Base-by-base conservation (phyloP, 1,139 yeast species). In the Groenewaldozyma auringiensis region DNA sequence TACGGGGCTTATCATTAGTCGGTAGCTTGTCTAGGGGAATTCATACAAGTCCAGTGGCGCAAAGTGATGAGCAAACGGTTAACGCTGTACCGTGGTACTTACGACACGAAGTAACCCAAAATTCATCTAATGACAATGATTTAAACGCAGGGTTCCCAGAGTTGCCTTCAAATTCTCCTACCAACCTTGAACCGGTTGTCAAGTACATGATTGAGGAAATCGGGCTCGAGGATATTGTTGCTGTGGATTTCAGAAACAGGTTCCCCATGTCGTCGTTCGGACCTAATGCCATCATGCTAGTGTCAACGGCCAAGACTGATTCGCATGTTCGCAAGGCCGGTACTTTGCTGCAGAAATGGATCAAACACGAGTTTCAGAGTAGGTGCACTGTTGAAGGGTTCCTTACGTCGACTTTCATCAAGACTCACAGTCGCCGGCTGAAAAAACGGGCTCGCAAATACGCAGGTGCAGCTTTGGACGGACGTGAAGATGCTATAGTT, bases 261-360 rank as follows among this genome's bases (percentile, higher is more conserved):
- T 72, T 74, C 2, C 74, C 72, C 2, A 68, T 70, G 6, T 41
- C 42, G 14, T 68, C 74, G 1, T 57, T 65, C 35, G 74, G 71
- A 29, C 65, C 59, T 47, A 65, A 44, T 50, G 73, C 56, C 55
- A 71, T 49, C 56, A 76, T 83, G 67, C 65, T 88, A 3, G 66
- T 89, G 1, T 76, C 81, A n/a, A 75, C 94, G 0, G 96, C 95
- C 1, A 83, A 81, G 59, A 80, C 92, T 22, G 77, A 79, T 38
- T 80, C 77, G 51, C 97, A 89, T 64, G 67, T 87, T 21, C 80
- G 74, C 55, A 81, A 79, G 48, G 89, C 94, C 1, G 79, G 86
- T 1, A 67, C 69, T 17, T 82, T 81, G 53, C 65, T 88, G 35
- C 63, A 70, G 44, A 66, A 67, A 31, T 68, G 65, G 55, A 51